These are phyloP conservation scores for Osmanthus fragrans DNA, from an alignment of 257 asterid genomes.

Conservation along the genomic window DNA sequence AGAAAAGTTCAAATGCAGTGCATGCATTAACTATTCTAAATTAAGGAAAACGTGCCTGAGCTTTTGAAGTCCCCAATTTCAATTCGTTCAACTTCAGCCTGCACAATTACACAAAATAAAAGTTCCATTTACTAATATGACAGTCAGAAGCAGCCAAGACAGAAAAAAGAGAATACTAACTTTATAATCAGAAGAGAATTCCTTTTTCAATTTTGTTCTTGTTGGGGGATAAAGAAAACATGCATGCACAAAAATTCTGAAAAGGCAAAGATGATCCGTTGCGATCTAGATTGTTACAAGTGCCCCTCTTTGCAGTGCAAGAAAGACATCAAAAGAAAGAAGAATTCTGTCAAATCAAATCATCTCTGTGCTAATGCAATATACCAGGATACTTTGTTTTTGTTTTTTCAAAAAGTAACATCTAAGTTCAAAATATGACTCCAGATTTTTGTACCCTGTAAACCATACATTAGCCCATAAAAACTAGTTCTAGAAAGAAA, in stretches of 20 bases:
- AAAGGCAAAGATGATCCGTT: background rate
- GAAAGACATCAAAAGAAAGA: background rate
- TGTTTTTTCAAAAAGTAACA: background rate
- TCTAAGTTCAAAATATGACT: slow-evolving; percentile 8
- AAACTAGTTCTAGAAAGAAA: slow-evolving; percentile 18
- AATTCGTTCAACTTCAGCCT: slow-evolving; percentile 90
- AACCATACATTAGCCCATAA: background rate
- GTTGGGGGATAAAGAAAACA: slow-evolving; percentile 1
- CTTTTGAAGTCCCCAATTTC: slow-evolving; percentile 74
- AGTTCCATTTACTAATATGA: slow-evolving; percentile 12
- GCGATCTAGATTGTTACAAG: background rate
- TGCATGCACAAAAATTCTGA: background rate
- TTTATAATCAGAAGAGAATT: slow-evolving; percentile 11
- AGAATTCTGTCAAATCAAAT: slow-evolving; percentile 1
- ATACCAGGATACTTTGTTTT: background rate
- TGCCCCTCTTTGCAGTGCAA: background rate
- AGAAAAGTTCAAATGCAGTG: slow-evolving; percentile 7
- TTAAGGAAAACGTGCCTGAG: slow-evolving; percentile 55
- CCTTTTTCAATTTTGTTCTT: background rate
- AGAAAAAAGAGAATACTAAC: background rate
- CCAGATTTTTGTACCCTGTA: background rate
- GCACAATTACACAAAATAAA: slow-evolving; percentile 31
- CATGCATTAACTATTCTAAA: slow-evolving; percentile 16
- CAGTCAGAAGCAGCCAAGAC: slow-evolving; percentile 8
- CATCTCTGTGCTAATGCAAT: background rate